Evolutionary conservation across 2,329 filamentous ascomycete species (phyloP).

Genomic region (Dactylellina leptospora): DNA sequence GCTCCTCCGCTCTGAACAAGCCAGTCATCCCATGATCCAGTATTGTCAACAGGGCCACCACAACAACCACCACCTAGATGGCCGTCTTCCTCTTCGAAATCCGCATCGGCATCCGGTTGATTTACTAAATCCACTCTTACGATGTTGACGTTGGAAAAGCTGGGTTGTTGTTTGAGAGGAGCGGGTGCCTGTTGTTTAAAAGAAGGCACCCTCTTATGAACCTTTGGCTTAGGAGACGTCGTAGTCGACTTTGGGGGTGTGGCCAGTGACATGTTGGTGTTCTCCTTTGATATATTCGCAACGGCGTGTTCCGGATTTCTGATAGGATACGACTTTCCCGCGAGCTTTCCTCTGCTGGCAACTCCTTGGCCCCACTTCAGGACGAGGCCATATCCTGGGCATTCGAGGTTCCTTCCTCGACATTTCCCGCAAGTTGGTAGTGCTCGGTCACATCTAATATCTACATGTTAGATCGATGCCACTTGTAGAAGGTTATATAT

Average conservation of each 20-base stretch:
- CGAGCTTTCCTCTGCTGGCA: conserved; percentile 52
- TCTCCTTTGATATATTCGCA: conserved; percentile 41
- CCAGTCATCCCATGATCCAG: conserved; percentile 43
- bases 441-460: conserved; percentile 44
- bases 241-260: conserved; percentile 46
- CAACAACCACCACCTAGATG: conserved; percentile 42
- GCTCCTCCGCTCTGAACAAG: conserved; percentile 33
- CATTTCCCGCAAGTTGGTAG: conserved; percentile 48
- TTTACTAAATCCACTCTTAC: conserved; percentile 35
- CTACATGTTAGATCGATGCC: background rate
- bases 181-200: conserved; percentile 42
- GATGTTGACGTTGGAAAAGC: conserved; percentile 44
- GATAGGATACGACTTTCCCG: conserved; percentile 46
- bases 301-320: conserved; percentile 45
- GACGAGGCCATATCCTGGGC: conserved; percentile 49
- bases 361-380: conserved; percentile 54
- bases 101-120: conserved; percentile 41
- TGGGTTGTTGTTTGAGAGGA: conserved; percentile 37
- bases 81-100: conserved; percentile 46
- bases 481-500: conserved; percentile 1
- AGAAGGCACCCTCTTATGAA: conserved; percentile 28
- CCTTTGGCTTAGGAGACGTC: conserved; percentile 42
- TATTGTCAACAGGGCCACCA: conserved; percentile 26
- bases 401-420: conserved; percentile 50
- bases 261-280: conserved; percentile 19